These are phyloP conservation scores for Xylaria flabelliformis DNA, from an alignment of 495 filamentous ascomycete species.

Conservation along the genomic window DNA sequence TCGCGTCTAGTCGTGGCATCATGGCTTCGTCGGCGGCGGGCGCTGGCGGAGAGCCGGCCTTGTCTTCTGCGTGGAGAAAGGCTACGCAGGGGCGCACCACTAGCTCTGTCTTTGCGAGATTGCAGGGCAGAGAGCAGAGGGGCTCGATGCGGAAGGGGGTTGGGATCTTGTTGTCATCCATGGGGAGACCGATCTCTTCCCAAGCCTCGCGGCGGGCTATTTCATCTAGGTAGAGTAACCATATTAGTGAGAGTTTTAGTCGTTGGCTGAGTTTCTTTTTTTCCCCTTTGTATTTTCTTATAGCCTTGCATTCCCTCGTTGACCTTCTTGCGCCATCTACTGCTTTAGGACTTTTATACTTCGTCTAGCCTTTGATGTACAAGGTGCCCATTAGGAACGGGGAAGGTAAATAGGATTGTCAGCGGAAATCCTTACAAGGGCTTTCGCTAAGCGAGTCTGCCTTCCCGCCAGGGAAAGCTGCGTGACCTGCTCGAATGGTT, in stretches of 20 bases:
- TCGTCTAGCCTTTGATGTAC: neutral
- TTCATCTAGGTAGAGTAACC: conserved; percentile 63
- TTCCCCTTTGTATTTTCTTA: neutral
- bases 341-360: neutral
- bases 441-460: conserved; percentile 56
- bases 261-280: conserved; percentile 36
- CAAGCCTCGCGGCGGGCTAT: conserved; percentile 87
- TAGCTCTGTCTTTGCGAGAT: conserved; percentile 79
- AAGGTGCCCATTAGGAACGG: neutral
- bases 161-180: conserved; percentile 66
- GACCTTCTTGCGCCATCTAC: neutral
- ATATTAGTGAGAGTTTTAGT: conserved; percentile 52
- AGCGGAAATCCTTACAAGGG: conserved; percentile 45
- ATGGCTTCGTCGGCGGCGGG: conserved; percentile 70
- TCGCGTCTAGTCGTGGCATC: conserved; percentile 79
- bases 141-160: conserved; percentile 79
- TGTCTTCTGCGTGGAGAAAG: conserved; percentile 68
- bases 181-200: conserved; percentile 89
- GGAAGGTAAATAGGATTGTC: neutral
- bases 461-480: conserved; percentile 84
- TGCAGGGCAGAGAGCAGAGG: conserved; percentile 80
- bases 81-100: conserved; percentile 87
- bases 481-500: conserved; percentile 67
- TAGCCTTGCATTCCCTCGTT: neutral
- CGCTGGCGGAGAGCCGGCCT: conserved; percentile 33